Conservation (phyloP, 306 rosid genomes). For the Cucumis hystrix region DNA sequence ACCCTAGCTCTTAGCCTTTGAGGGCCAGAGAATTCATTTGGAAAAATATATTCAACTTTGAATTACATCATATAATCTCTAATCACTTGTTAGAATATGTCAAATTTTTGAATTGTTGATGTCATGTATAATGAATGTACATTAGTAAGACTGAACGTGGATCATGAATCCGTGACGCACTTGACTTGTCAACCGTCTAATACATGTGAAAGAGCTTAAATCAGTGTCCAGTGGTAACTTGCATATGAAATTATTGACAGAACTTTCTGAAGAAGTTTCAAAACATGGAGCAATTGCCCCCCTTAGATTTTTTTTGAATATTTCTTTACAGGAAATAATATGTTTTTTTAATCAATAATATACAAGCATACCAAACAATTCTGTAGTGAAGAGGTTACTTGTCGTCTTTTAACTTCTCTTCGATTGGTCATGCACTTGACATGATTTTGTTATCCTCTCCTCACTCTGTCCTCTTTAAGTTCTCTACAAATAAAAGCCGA, state of each 20-base stretch:
- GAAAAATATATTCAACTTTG: no score
- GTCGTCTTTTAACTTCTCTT: not conserved
- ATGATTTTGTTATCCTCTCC: not conserved
- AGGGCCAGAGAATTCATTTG: no score
- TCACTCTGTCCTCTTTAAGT: not conserved
- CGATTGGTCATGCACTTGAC: not conserved
- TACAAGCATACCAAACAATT: not conserved
- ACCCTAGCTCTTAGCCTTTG: no score
- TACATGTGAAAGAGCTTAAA: not conserved
- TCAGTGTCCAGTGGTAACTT: not conserved
- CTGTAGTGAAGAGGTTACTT: not conserved
- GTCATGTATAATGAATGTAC: not conserved
- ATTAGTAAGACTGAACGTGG: not conserved
- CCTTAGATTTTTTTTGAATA: not conserved
- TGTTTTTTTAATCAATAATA: not conserved
- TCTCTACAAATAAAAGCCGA: not conserved
- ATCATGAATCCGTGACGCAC: not conserved
- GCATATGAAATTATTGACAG: not conserved
- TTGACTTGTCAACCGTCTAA: no score
- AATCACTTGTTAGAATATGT: not conserved
- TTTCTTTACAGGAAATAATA: not conserved
- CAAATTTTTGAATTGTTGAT: not conserved
- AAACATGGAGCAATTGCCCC: not conserved
- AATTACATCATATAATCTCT: not conserved
- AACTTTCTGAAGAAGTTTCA: not conserved